phyloP scores from a whole-genome alignment of 1,284 basidiomycete species.

The Malassezia caprae region DNA sequence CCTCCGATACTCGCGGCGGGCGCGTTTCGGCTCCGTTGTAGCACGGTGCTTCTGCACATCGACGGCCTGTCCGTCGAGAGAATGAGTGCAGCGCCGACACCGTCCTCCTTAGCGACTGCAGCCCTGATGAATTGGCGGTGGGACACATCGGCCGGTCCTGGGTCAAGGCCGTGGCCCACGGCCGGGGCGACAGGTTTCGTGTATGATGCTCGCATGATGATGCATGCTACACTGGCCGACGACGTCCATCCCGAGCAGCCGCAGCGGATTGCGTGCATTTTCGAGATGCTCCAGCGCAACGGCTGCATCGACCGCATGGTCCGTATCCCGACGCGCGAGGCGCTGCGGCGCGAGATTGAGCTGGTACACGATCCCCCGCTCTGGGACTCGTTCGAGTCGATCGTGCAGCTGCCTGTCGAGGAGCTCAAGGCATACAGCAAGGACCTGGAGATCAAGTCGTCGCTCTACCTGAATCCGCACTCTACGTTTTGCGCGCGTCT shows the following conservation, averaged over 20 bases:
- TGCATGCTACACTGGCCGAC: slow-evolving; percentile 56
- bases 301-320: slow-evolving; percentile 67
- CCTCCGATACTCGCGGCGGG: not conserved
- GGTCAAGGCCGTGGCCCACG: not conserved
- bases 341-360: slow-evolving; percentile 65
- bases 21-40: not conserved
- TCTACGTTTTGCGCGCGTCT: slow-evolving; percentile 75
- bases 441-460: slow-evolving; percentile 62
- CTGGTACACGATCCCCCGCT: slow-evolving; percentile 81
- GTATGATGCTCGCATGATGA: slow-evolving; percentile 76
- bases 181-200: slow-evolving; percentile 59
- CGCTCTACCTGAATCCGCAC: slow-evolving; percentile 77
- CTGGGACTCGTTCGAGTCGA: slow-evolving; percentile 78
- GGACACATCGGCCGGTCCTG: not conserved
- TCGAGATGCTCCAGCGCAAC: slow-evolving; percentile 57
- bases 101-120: not conserved
- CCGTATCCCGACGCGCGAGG: slow-evolving; percentile 64
- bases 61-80: not conserved
- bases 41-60: not conserved
- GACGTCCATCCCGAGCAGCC: slow-evolving; percentile 77
- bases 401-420: slow-evolving; percentile 53
- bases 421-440: slow-evolving; percentile 55
- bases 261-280: slow-evolving; percentile 71
- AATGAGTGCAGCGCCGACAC: not conserved
- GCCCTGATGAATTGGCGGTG: not conserved